A percentile compares a stretch with the other conserved stretches of the same genome.
Conservation (phyloP, 2,329 filamentous ascomycete genomes). For the Pseudogymnoascus sp. region DNA sequence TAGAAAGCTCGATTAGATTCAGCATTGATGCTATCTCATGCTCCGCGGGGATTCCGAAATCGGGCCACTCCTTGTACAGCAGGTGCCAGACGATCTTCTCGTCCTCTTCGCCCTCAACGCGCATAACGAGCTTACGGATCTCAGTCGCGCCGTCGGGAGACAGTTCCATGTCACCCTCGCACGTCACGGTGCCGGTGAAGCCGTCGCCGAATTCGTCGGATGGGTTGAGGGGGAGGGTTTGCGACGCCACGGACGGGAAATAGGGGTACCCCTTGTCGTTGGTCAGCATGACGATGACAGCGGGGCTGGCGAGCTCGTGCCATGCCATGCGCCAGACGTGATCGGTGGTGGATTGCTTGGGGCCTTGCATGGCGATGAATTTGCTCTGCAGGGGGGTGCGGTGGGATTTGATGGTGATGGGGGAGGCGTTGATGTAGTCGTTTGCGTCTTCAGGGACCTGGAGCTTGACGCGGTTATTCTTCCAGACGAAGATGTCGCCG, state of each 20-base stretch:
- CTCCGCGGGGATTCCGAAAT: conserved; percentile 73
- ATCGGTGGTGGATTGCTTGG: conserved; percentile 65
- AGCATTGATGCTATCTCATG: conserved; percentile 62
- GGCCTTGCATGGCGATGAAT: conserved; percentile 93
- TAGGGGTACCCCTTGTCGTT: conserved; percentile 85
- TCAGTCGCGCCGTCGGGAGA: conserved; percentile 58
- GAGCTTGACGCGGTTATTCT: conserved; percentile 75
- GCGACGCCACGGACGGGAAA: conserved; percentile 58
- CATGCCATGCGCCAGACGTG: conserved; percentile 97
- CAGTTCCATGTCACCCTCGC: conserved; percentile 56
- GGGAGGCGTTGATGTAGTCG: conserved; percentile 79
- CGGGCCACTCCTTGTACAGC: conserved; percentile 81
- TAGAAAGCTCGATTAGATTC: conserved; percentile 61
- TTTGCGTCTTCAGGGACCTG: conserved; percentile 65
- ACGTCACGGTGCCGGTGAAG: conserved; percentile 58
- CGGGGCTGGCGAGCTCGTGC: conserved; percentile 62
- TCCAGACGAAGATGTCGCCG: conserved; percentile 82
- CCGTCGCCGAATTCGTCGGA: conserved; percentile 57
- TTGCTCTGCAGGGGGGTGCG: conserved; percentile 30
- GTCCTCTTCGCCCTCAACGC: conserved; percentile 35
- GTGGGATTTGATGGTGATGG: conserved; percentile 46
- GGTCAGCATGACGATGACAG: conserved; percentile 90
- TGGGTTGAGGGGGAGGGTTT: conserved; percentile 50
- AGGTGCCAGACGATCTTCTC: conserved; percentile 73
- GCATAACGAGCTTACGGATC: conserved; percentile 63